phyloP scores from a whole-genome alignment of 2,329 filamentous ascomycete species.

The Cytospora piceicola region DNA sequence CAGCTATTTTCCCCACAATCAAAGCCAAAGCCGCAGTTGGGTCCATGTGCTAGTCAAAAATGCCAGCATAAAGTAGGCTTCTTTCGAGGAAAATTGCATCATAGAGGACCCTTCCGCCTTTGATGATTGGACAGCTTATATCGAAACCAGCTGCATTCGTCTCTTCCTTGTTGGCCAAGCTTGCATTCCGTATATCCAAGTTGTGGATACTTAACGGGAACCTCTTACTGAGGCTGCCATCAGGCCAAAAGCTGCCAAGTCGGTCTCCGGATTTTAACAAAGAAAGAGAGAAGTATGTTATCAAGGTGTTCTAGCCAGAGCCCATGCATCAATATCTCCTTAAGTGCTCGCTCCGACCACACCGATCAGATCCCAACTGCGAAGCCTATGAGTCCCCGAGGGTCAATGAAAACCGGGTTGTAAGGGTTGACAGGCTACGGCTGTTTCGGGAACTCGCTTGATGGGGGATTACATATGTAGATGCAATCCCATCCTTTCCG shows the following conservation, averaged over 20 bases:
- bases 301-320: slow-evolving; percentile 8
- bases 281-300: slow-evolving; percentile 10
- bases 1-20: slow-evolving; percentile 42
- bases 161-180: slow-evolving; percentile 52
- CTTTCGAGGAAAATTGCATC: slow-evolving; percentile 49
- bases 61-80: slow-evolving; percentile 41
- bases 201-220: slow-evolving; percentile 8
- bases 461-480: slow-evolving; percentile 43
- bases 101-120: slow-evolving; percentile 49
- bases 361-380: slow-evolving; percentile 51
- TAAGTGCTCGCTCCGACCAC: slow-evolving; percentile 51
- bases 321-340: slow-evolving; percentile 48
- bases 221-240: slow-evolving; percentile 23
- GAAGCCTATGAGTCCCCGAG: slow-evolving; percentile 55
- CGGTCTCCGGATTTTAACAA: slow-evolving; percentile 12
- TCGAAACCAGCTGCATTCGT: slow-evolving; percentile 52
- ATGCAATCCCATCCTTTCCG: slow-evolving; percentile 48
- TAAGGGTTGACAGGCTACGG: slow-evolving; percentile 45
- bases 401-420: slow-evolving; percentile 44
- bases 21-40: slow-evolving; percentile 41
- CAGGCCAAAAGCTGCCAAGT: slow-evolving; percentile 23
- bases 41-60: slow-evolving; percentile 47
- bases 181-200: slow-evolving; percentile 51
- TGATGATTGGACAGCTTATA: slow-evolving; percentile 49
- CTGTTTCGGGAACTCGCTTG: slow-evolving; percentile 38